These are phyloP conservation scores for Plasmodium vivax DNA, from an alignment of 169 alveolate genomes.

Conservation along the genomic window DNA sequence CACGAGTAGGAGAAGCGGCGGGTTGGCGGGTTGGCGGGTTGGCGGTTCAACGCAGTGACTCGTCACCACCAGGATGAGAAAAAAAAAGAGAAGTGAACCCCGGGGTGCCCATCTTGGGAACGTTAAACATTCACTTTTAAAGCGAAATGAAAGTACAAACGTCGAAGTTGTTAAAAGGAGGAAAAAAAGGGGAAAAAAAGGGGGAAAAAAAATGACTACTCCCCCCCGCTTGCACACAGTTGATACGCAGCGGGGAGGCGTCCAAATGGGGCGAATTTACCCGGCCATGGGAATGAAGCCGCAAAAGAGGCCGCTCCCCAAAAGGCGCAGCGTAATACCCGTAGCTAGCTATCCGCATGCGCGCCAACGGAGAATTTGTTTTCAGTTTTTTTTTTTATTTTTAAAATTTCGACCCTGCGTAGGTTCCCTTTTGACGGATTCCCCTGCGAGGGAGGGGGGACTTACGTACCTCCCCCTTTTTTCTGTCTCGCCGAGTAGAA, in stretches of 20 bases:
- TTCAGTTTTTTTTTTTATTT: background rate
- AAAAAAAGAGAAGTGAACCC: background rate
- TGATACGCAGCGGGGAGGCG: background rate
- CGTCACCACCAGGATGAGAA: background rate
- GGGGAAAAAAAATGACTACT: background rate
- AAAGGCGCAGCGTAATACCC: background rate
- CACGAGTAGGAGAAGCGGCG: background rate
- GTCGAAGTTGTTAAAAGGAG: background rate
- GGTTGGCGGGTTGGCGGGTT: background rate
- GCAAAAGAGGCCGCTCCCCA: background rate
- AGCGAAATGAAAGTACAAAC: background rate
- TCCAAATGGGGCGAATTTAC: background rate
- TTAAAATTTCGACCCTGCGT: background rate
- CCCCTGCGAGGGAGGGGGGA: background rate
- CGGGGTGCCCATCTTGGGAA: background rate
- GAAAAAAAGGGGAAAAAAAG: background rate
- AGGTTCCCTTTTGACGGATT: background rate
- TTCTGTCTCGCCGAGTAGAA: conserved; percentile 28
- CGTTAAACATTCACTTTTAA: background rate
- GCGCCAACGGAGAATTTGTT: background rate
- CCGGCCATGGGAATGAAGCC: background rate
- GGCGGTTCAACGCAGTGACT: background rate
- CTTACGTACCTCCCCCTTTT: conserved; percentile 8
- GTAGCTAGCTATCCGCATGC: background rate
- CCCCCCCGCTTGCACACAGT: background rate